Conservation (phyloP, 2,329 filamentous ascomycete species). For the Pseudocercospora ulei region DNA sequence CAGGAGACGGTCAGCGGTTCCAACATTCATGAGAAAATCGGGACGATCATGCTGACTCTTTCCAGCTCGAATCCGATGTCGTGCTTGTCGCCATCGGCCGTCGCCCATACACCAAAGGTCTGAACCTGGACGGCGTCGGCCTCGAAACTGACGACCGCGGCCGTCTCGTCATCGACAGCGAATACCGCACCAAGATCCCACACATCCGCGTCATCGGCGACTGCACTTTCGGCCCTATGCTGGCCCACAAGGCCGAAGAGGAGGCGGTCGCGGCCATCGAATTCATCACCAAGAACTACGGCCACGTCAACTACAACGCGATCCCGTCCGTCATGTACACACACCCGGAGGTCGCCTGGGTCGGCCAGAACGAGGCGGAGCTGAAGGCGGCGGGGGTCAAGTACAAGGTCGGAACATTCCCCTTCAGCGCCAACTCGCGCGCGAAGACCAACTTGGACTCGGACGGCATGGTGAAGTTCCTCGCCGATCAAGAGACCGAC, state of each 20-base stretch:
- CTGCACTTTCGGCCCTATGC: slow-evolving; percentile 87
- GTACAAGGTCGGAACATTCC: slow-evolving; percentile 89
- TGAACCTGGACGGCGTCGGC: slow-evolving; percentile 88
- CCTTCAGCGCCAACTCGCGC: slow-evolving; percentile 94
- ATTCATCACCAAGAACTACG: slow-evolving; percentile 95
- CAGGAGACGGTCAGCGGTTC: slow-evolving; percentile 61
- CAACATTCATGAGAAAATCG: not conserved
- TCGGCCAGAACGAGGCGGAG: slow-evolving; percentile 94
- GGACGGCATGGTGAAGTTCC: slow-evolving; percentile 93
- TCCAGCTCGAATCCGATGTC: slow-evolving; percentile 79
- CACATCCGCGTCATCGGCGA: slow-evolving; percentile 97
- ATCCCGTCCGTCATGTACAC: slow-evolving; percentile 99
- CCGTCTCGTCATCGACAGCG: slow-evolving; percentile 91
- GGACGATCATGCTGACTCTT: slow-evolving; percentile 20
- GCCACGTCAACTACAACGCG: slow-evolving; percentile 96
- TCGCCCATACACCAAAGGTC: slow-evolving; percentile 82
- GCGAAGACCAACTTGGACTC: slow-evolving; percentile 98
- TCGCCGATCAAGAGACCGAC: slow-evolving; percentile 93
- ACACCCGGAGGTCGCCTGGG: slow-evolving; percentile 96
- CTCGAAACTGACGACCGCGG: slow-evolving; percentile 87
- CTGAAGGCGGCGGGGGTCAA: slow-evolving; percentile 81
- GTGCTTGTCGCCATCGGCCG: slow-evolving; percentile 95
- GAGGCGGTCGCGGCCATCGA: slow-evolving; percentile 90
- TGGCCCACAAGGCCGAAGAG: slow-evolving; percentile 98
- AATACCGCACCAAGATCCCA: slow-evolving; percentile 94